Evolutionary conservation across 495 filamentous ascomycete genomes (phyloP), one percentile per base, ranked within the genome.

Genomic region (Cercophora scortea): DNA sequence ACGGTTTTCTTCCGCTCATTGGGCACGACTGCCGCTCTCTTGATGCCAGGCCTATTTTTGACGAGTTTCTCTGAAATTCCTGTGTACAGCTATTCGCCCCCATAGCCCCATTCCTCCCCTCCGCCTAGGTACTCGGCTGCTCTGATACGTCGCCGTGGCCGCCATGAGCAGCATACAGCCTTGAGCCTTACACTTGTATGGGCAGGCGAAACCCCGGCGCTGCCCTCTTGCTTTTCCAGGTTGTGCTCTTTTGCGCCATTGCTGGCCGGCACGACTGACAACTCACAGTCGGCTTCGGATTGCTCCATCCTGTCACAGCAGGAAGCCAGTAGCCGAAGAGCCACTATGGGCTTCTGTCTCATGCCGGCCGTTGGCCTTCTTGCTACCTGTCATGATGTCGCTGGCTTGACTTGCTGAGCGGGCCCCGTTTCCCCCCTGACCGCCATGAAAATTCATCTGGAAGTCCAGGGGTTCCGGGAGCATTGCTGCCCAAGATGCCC

Each of bases 401-500:
- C 34, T 45, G 40, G 41, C 19, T 17, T 50, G 35, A 40, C 7
- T 25, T 19, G 38, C 41, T 42, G 8, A 10, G n/a, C 15, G 15
- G 41, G 15, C 8, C 41, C n/a, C n/a, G 25, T 19, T 42, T 49
- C 19, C 35, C 13, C 5, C 44, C 18, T 13, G 35, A 42, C 15
- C 39, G 15, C 41, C 45, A 34, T 7, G 32, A 55, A 52, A 50
- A 35, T 42, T 57, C 34, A 35, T 51, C 47, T 19, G 45, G 47
- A 49, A 52, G 49, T 13, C 61, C 63, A 68, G 69, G 71, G 63
- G 61, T 59, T 49, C 54, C 54, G 57, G 63, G 66, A 71, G 71
- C 69, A 73, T 76, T 73, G 73, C 71, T 76, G 73, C 73, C 73
- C 73, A 76, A 76, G 55, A 40, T 55, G 57, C 59, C 54, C 25